Evolutionary conservation across 2,329 filamentous ascomycete genomes (phyloP).

Genomic region (Fusarium sp.): DNA sequence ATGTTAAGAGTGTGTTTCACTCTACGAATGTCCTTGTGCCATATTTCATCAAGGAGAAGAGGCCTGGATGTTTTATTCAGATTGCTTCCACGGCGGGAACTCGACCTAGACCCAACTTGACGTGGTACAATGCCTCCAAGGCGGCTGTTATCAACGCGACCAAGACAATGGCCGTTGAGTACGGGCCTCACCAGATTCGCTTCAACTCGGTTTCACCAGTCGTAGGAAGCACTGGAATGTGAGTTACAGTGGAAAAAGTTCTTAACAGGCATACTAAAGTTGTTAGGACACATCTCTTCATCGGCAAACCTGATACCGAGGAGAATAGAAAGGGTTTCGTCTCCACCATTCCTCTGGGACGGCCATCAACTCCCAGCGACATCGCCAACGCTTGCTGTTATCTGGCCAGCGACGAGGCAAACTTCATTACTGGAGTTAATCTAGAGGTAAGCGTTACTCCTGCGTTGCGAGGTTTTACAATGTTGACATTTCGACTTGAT

Average conservation of each 20-base stretch:
- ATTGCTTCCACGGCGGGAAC: constrained; percentile 71
- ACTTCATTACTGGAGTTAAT: constrained; percentile 78
- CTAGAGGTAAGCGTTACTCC: constrained; percentile 58
- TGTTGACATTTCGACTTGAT: neutral
- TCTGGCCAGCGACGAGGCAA: constrained; percentile 77
- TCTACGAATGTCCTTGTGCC: constrained; percentile 70
- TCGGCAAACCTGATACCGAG: constrained; percentile 71
- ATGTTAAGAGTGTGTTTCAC: constrained; percentile 74
- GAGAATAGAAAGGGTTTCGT: constrained; percentile 70
- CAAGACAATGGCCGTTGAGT: constrained; percentile 75
- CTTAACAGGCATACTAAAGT: too few species aligned
- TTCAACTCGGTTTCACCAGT: constrained; percentile 81
- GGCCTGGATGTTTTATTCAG: constrained; percentile 72
- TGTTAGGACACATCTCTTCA: constrained; percentile 54
- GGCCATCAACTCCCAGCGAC: constrained; percentile 59
- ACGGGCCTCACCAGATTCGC: constrained; percentile 76
- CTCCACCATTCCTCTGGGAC: constrained; percentile 64
- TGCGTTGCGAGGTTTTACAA: neutral
- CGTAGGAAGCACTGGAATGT: constrained; percentile 58
- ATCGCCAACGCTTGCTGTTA: constrained; percentile 79
- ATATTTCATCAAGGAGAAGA: constrained; percentile 68
- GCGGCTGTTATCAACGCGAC: constrained; percentile 72
- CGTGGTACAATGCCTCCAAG: constrained; percentile 79
- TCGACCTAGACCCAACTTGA: constrained; percentile 70
- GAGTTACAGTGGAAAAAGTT: neutral